phyloP scores from a whole-genome alignment of 108 stramenopile species.

The Pseudonitzschia multiseries region DNA sequence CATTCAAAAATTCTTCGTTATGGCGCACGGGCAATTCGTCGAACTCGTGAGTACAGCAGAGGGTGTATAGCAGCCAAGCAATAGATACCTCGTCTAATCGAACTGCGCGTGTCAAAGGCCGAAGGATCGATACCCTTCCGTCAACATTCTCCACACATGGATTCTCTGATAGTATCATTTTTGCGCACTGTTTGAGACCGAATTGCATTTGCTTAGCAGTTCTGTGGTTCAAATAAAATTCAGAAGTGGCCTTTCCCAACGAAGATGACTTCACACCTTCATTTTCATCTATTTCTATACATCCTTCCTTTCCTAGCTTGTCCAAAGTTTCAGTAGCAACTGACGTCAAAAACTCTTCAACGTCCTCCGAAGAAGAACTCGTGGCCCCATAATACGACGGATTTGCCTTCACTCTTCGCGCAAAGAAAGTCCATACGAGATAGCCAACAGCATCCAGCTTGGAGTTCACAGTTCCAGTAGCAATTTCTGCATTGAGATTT shows the following conservation, averaged over 20 bases:
- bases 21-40: slow-evolving; percentile 97
- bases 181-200: slow-evolving; percentile 47
- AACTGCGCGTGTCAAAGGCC: slow-evolving; percentile 18
- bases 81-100: slow-evolving; percentile 48
- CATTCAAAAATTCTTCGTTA: slow-evolving; percentile 96
- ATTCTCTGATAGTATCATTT: slow-evolving; percentile 34
- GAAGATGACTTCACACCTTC: slow-evolving; percentile 54
- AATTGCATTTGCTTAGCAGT: slow-evolving; percentile 80
- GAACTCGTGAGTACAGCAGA: slow-evolving; percentile 90
- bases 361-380: slow-evolving; percentile 53
- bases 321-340: slow-evolving; percentile 62
- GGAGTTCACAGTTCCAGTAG: slow-evolving; percentile 79
- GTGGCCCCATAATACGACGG: slow-evolving; percentile 94
- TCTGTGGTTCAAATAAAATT: slow-evolving; percentile 91
- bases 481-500: slow-evolving; percentile 96
- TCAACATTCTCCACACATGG: not conserved
- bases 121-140: not conserved
- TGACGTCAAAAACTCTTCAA: slow-evolving; percentile 63
- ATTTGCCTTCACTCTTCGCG: slow-evolving; percentile 87
- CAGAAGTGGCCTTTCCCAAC: slow-evolving; percentile 84
- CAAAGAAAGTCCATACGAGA: slow-evolving; percentile 97
- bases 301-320: slow-evolving; percentile 75
- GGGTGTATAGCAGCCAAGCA: slow-evolving; percentile 64
- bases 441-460: slow-evolving; percentile 87
- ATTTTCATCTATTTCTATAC: slow-evolving; percentile 61